phyloP scores from a whole-genome alignment of 768 basidiomycete genomes.

The Boletus tomentosulus region DNA sequence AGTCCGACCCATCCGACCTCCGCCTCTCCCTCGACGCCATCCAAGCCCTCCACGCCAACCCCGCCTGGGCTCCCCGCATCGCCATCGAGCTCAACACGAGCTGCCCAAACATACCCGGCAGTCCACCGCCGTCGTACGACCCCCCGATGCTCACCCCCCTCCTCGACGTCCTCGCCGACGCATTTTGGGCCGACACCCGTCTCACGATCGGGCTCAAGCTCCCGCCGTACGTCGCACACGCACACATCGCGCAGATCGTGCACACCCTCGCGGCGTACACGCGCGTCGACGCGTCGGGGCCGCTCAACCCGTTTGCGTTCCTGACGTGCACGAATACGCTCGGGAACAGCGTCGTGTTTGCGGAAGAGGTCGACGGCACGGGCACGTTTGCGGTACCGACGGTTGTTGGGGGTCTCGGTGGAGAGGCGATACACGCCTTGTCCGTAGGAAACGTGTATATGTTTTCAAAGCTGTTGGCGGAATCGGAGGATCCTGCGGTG shows the following conservation, averaged over 20 bases:
- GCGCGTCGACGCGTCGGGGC: constrained; percentile 7
- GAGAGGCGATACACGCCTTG: constrained; percentile 69
- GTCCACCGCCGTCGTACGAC: constrained; percentile 65
- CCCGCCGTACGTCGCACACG: constrained; percentile 64
- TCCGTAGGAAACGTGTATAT: constrained; percentile 75
- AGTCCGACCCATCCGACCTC: constrained; percentile 51
- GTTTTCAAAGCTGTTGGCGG: constrained; percentile 50
- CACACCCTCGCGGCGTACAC: constrained; percentile 42
- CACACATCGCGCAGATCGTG: constrained; percentile 58
- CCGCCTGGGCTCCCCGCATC: constrained; percentile 40
- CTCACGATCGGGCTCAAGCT: constrained; percentile 75
- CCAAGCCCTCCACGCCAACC: constrained; percentile 47
- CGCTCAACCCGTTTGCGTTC: constrained; percentile 58
- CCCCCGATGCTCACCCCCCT: constrained; percentile 45
- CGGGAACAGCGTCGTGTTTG: constrained; percentile 62
- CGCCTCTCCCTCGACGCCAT: constrained; percentile 54
- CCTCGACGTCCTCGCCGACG: constrained; percentile 50
- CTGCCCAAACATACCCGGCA: constrained; percentile 70
- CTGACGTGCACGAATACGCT: constrained; percentile 80
- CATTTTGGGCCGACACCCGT: constrained; percentile 45
- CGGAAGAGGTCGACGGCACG: constrained; percentile 42
- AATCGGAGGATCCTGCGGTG: constrained; percentile 39
- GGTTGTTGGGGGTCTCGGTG: constrained; percentile 68
- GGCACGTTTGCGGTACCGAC: constrained; percentile 58
- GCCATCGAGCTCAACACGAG: constrained; percentile 82